Conservation (phyloP, 768 basidiomycete genomes). For the Pholiota microspora region DNA sequence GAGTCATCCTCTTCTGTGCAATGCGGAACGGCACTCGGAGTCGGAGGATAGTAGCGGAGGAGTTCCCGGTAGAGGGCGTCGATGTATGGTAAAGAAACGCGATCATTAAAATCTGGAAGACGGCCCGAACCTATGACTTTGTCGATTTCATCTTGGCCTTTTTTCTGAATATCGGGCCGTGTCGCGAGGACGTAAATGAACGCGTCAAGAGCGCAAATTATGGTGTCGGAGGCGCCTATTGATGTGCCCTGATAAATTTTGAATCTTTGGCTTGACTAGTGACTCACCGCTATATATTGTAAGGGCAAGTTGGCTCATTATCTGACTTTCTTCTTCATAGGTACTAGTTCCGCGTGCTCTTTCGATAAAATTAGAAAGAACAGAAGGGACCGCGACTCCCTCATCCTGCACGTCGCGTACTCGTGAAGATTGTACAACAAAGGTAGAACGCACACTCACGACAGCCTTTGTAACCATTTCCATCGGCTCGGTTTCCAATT, state of each 20-base stretch:
- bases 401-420: no score
- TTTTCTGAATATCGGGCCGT: conserved; percentile 26
- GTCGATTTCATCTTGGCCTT: conserved; percentile 32
- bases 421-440: no score
- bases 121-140: conserved; percentile 25
- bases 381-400: no score
- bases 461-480: neutral
- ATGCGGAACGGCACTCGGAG: conserved; percentile 18
- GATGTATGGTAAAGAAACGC: conserved; percentile 22
- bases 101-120: conserved; percentile 25
- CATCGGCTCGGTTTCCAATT: conserved; percentile 2
- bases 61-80: conserved; percentile 15
- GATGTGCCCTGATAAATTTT: neutral
- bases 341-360: no score
- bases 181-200: conserved; percentile 29
- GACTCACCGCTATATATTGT: no score
- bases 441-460: neutral
- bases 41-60: conserved; percentile 12
- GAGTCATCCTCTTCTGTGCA: conserved; percentile 21
- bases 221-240: conserved; percentile 12
- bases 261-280: neutral
- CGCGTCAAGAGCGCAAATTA: neutral
- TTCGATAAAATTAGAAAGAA: no score
- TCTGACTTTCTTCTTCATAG: neutral
- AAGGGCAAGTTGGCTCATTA: no score